Conservation (phyloP, 208 protist genomes). For the Trypanosoma avium region DNA sequence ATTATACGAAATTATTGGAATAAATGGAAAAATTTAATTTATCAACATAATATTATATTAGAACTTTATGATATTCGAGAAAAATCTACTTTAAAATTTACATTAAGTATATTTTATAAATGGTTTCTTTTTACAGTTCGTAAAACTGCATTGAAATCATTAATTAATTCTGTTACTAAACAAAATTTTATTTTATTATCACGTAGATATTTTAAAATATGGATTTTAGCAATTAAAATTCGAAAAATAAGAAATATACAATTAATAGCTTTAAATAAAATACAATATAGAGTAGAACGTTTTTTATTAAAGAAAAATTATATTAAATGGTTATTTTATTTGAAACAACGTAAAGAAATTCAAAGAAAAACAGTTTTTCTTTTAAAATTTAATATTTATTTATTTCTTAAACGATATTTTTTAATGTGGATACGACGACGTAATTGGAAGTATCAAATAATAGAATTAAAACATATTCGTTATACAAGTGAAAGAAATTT, state of each 20-base stretch:
- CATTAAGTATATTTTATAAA: conserved; percentile 5
- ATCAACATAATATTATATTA: neutral
- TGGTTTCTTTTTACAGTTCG: conserved; percentile 20
- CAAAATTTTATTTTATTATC: neutral
- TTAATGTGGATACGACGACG: conserved; percentile 6
- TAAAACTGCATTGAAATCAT: neutral
- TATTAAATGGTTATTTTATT: neutral
- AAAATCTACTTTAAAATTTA: neutral
- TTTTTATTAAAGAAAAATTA: neutral
- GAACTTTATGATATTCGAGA: neutral
- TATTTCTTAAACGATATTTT: conserved; percentile 4
- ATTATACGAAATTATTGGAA: neutral
- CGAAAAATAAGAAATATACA: neutral
- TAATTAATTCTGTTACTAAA: neutral
- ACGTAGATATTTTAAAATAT: conserved; percentile 2
- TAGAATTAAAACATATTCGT: conserved; percentile 13
- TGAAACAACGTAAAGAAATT: neutral
- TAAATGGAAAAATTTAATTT: conserved; percentile 10
- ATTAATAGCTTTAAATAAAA: neutral
- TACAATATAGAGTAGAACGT: conserved; percentile 5
- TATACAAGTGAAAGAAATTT: conserved; percentile 21
- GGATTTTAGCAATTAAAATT: neutral
- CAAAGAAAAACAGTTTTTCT: neutral
- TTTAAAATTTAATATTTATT: neutral
- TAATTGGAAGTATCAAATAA: neutral